A percentile compares a stretch with the other conserved stretches of the same genome.
These are phyloP conservation scores for Boletus semigastroideus DNA, from an alignment of 1,284 basidiomycete genomes.

Conservation along the genomic window DNA sequence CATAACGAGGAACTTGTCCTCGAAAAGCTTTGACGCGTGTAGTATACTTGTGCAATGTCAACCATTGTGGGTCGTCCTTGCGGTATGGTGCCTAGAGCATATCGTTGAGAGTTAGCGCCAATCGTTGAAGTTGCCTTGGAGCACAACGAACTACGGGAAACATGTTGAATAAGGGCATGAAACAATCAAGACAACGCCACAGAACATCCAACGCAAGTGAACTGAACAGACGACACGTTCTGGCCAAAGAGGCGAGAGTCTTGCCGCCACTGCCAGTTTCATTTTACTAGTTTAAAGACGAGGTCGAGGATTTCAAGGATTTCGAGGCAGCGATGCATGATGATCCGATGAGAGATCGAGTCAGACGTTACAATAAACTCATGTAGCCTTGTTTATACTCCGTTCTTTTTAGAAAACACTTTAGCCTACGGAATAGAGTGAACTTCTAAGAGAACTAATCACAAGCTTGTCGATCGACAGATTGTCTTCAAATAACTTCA, in stretches of 20 bases:
- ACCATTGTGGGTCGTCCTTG: conserved; percentile 8
- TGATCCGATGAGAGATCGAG: no score
- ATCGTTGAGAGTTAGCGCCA: background rate
- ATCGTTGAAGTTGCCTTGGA: background rate
- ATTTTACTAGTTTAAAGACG: conserved; percentile 3
- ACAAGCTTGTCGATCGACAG: no score
- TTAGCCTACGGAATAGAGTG: no score
- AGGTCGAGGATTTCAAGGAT: conserved; percentile 12
- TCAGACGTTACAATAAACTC: no score
- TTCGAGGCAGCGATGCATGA: conserved; percentile 17
- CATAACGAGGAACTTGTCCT: background rate
- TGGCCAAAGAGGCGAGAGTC: conserved; percentile 17
- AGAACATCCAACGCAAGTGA: conserved; percentile 16
- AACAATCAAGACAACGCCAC: conserved; percentile 13
- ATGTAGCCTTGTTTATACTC: no score
- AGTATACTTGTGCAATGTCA: conserved; percentile 16
- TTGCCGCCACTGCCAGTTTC: conserved; percentile 3
- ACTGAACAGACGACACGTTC: conserved; percentile 19
- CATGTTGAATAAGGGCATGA: conserved; percentile 11
- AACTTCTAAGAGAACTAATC: no score
- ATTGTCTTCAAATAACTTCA: no score
- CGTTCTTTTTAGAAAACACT: no score
- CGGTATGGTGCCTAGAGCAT: conserved; percentile 1
- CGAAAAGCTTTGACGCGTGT: conserved; percentile 14
- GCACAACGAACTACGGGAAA: conserved; percentile 11